Evolutionary conservation across 768 basidiomycete species (phyloP), one percentile per base, ranked within the genome.

Genomic region (Serendipita vermifera): DNA sequence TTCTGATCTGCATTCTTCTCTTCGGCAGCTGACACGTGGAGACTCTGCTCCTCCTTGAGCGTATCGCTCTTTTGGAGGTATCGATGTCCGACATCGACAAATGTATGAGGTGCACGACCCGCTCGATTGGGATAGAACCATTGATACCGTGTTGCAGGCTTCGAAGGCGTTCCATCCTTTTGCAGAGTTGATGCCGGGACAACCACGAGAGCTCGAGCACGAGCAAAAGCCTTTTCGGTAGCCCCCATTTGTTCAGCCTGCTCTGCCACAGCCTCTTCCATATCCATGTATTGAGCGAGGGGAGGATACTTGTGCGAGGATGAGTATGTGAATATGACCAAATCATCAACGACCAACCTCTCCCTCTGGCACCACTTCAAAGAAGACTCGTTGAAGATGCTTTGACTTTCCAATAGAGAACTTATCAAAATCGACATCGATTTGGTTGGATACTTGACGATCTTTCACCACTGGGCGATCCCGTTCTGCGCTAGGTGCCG

Each of bases 1-100:
- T n/a, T n/a, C n/a, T n/a, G n/a, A n/a, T n/a, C n/a, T n/a, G n/a
- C n/a, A n/a, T n/a, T n/a, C n/a, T n/a, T n/a, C n/a, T n/a, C n/a
- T n/a, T n/a, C n/a, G n/a, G n/a, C n/a, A n/a, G n/a, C n/a, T n/a
- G n/a, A n/a, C n/a, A n/a, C n/a, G n/a, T n/a, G n/a, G n/a, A n/a
- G n/a, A n/a, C n/a, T n/a, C n/a, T n/a, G n/a, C n/a, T n/a, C n/a
- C n/a, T n/a, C n/a, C n/a, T n/a, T n/a, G n/a, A n/a, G n/a, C n/a
- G n/a, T n/a, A n/a, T n/a, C n/a, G n/a, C n/a, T n/a, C n/a, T n/a
- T n/a, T n/a, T n/a, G n/a, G n/a, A 20, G 20, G 31, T 51, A 51
- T 20, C 46, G 46, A 51, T 51, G 22, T 7, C 46, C 46, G 7
- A 31, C 46, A 29, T 51, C 46, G 46, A 51, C n/a, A n/a, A 51